phyloP scores from a whole-genome alignment of 805 yeast species.

The Henningerozyma blattae region DNA sequence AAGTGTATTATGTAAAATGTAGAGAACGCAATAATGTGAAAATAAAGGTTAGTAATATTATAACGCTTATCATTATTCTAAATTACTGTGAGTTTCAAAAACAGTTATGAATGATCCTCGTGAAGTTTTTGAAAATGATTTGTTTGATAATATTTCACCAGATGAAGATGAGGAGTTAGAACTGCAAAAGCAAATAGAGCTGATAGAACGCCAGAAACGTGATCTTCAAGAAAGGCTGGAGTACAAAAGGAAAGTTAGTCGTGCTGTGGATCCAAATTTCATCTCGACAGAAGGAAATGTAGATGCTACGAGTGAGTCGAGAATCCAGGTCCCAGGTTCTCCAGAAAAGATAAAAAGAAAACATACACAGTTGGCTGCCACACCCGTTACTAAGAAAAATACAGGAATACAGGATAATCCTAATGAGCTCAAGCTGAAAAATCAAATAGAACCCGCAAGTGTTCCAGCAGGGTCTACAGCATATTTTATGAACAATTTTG shows the following conservation, averaged over 20 bases:
- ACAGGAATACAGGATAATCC: slow-evolving; percentile 2
- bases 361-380: not conserved
- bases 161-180: slow-evolving; percentile 14
- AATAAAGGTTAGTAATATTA: too few relatives aligned
- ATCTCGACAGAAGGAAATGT: not conserved
- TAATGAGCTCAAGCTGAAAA: slow-evolving; percentile 6
- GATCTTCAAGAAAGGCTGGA: slow-evolving; percentile 17
- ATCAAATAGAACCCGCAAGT: not conserved
- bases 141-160: slow-evolving; percentile 10
- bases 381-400: not conserved
- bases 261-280: slow-evolving; percentile 14
- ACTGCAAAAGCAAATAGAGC: slow-evolving; percentile 13
- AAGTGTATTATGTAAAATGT: too few relatives aligned
- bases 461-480: slow-evolving; percentile 11
- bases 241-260: slow-evolving; percentile 8
- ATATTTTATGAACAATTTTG: slow-evolving; percentile 25
- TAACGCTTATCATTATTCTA: too few relatives aligned
- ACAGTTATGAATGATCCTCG: slow-evolving; percentile 24
- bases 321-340: slow-evolving; percentile 17
- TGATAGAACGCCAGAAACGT: slow-evolving; percentile 15
- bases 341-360: slow-evolving; percentile 19
- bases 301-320: slow-evolving; percentile 2
- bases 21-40: too few relatives aligned
- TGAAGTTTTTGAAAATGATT: slow-evolving; percentile 11
- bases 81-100: too few relatives aligned